Base-by-base conservation (phyloP, 192 early-diverging fungal genomes). In the Rhizoclosmatium sp. region DNA sequence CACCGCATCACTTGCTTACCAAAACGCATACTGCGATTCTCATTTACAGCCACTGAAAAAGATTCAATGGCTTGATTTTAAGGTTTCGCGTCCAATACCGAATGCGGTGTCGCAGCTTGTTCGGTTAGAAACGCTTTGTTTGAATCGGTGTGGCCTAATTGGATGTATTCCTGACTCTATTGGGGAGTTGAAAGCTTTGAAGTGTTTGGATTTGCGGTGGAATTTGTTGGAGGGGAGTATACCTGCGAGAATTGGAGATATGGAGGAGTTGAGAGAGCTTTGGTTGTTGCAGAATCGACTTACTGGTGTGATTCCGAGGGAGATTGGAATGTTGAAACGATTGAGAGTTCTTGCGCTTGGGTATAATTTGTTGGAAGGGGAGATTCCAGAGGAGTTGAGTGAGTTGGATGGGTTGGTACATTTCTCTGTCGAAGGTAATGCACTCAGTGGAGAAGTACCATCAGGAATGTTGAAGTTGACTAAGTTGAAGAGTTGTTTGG, bases 151-250 rank as follows among this genome's bases (percentile, higher is more conserved):
- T 23, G 5, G 21, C 9, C 60, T 62, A 19, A 62, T 23, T 9
- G 60, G 60, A 7, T 4, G 7, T 4, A 62, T 62, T 40, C 60
- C 60, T 19, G 21, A 7, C 7, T 7, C 60, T 5, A 9, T 62
- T 9, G 23, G 10, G 5, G 23, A 40, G 21, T 21, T 62, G 7
- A 9, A 62, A 62, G 23, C 60, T 7, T 23, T 62, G 5, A 62
- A 62, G 21, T 62, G 21, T 62, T 62, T 62, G 60, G 60, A 62
- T 40, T 23, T 62, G 9, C 60, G 60, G 7, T 62, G 60, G 60
- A 62, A 62, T 62, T 7, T 4, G 4, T 62, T 62, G 23, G 5
- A 40, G 21, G 60, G 39, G 14, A 62, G 60, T 0, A 62, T 62
- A 31, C 60, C 60, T 23, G 23, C 60, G 7, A 21, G 21, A 62